Base-by-base conservation (phyloP, 164 flowering plant species). In the Chimonanthus praecox region DNA sequence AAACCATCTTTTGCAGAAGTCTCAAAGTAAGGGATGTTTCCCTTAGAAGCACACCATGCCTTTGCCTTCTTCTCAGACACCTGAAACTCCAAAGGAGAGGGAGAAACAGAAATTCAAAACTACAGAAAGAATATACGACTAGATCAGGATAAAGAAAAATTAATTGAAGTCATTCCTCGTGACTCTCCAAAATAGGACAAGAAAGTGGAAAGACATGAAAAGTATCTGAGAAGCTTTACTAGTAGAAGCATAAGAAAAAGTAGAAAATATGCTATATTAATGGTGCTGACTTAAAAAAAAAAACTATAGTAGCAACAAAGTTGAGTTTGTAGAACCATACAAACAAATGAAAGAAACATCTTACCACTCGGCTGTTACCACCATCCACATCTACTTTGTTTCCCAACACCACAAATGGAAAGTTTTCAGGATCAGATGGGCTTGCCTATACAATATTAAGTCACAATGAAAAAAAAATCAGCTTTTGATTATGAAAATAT, bases 11-110 rank as follows among this genome's bases (percentile, higher is more conserved):
- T 93, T 16, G 98, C 98, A 70, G 97, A 93, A 47, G 98, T 89
- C 79, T 92, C 98, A 72, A 92, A 92, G 85, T 91, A 93, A 33
- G 97, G 98, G 49, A 93, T 92, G 77, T 90, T 89, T 54, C 98
- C 98, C 84, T 91, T 91, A 47, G 94, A 88, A 70, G 92, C 91
- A 87, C 97, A 93, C 95, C 98, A 93, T 66, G 95, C 92, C 82
- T 83, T 88, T 11, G 94, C 97, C 79, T 93, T 91, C 85, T 93
- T 93, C 82, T 93, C 95, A 51, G 98, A 93, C 46, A 93, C 91
- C 98, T 93, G 78, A 44, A 74, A 75, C 7, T 20, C 68, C 77
- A 51, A 18, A n/a, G 60, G 60, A 13, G 60, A 47, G 60, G 48
- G 47, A 47, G 21, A 51, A 18, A 43, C n/a, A 1, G 20, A 33